A percentile compares a stretch with the other conserved stretches of the same genome.
These are phyloP conservation scores for Diplosphaera chodatii DNA, from an alignment of 139 green algal species.

Conservation along the genomic window DNA sequence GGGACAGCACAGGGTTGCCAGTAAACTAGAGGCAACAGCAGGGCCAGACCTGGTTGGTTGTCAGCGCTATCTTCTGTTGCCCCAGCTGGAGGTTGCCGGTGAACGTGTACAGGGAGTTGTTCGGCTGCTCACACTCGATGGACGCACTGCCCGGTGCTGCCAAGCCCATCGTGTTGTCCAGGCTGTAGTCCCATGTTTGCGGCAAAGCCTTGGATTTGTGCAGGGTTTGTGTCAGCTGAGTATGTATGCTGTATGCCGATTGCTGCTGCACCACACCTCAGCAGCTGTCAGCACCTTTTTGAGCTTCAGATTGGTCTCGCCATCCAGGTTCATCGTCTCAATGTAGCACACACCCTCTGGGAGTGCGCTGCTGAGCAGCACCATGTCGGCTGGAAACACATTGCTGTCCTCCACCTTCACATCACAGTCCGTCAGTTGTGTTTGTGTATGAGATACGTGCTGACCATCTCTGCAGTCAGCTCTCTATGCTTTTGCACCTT, in stretches of 20 bases:
- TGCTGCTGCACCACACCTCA: too few species aligned
- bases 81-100: conserved; percentile 58
- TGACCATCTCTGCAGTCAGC: too few species aligned
- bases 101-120: conserved; percentile 52
- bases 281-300: too few species aligned
- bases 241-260: too few species aligned
- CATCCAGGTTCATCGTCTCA: conserved; percentile 83
- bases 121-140: conserved; percentile 37
- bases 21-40: too few species aligned
- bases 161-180: not conserved
- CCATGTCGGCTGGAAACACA: conserved; percentile 75
- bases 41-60: not conserved
- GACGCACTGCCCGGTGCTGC: not conserved
- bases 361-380: conserved; percentile 64
- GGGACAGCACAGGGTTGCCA: too few species aligned
- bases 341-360: conserved; percentile 72
- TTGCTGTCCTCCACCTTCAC: conserved; percentile 33
- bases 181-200: not conserved
- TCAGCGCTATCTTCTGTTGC: not conserved
- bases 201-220: too few species aligned
- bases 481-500: too few species aligned
- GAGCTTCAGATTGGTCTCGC: conserved; percentile 89
- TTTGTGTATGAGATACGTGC: too few species aligned
- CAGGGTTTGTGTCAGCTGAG: too few species aligned
- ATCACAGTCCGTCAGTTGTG: not conserved